Base-by-base conservation (phyloP, 768 basidiomycete species). In the Xanthoconium stramineum region DNA sequence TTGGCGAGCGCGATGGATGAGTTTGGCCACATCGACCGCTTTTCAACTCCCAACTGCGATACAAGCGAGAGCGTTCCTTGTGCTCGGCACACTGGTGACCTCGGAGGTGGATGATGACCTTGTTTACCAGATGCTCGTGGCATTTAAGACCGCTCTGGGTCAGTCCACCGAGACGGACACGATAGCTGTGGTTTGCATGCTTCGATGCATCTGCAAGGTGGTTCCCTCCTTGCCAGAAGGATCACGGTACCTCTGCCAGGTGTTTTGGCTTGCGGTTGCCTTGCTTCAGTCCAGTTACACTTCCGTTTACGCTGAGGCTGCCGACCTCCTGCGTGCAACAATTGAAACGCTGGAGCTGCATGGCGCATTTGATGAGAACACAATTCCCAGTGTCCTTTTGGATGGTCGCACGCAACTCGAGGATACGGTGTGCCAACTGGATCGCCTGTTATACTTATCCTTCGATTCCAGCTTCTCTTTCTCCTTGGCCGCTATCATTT, bases 1-100 rank as follows among this genome's bases (percentile, higher is more conserved):
- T 4, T 97, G 94, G 94, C 82, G 89, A 56, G 91, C 94, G 29
- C 80, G 94, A 36, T 96, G 94, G 93, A 94, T 94, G 88, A 85
- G 91, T 40, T 70, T 97, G 55, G 84, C 93, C 14, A 89, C 90
- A 1, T 84, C 91, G 1, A 90, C 89, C 0, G 92, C 94, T 20
- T 96, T 96, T 75, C 94, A 96, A 65, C 81, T 88, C 46, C 91
- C 90, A 5, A 88, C 91, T 0, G 85, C 88, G 3, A 83, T 94
- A n/a, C 94, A 96, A 67, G 84, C 88, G 29, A 85, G 91, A 11
- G 89, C 92, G 0, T 96, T 95, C 69, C 82, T 89, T 33, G 84
- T 88, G 4, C 80, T 97, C 10, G 90, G 90, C 5, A 79, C 82
- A n/a, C 79, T 95, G n/a, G 86, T 91, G 15, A 82, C 82, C 5